Base-by-base conservation (phyloP, 139 green algal species). In the Auxenochlorella pyrenoidosa region DNA sequence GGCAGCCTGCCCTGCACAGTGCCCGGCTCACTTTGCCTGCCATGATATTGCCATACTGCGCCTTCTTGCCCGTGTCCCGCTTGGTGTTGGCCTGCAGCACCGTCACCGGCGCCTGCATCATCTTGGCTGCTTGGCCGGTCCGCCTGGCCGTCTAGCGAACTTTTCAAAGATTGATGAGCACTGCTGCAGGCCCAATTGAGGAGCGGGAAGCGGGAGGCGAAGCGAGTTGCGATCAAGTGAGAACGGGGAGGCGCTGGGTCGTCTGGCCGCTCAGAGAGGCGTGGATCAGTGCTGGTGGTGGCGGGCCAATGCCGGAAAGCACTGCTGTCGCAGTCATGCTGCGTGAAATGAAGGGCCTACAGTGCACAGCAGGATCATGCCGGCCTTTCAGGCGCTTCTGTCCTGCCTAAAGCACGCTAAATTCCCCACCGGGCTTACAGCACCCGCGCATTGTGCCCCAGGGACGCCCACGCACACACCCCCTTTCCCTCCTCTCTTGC, bases 1-100 rank as follows among this genome's bases (percentile, higher is more conserved):
- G 41, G 28, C 66, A 36, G 30, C 66, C 40, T 24, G 40, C 24
- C n/a, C 73, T 26, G 73, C 10, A 4, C n/a, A n/a, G 43, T 58
- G 43, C 75, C 30, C 51, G n/a, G 36, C 88, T 36, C 79, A 97
- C 97, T 95, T 99, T 99, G 40, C 95, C 97, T 10, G 98, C 98
- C 71, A 93, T 91, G 68, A 99, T 99, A 89, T 99, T 99, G 71
- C 94, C 95, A 40, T 95, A 83, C 93, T 99, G 98, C 16, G 98
- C 98, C 87, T 98, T 98, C 66, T 95, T 96, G n/a, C 98, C 98
- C 21, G 92, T 93, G 54, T 99, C 97, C 5, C 97, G 90, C 88
- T 99, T 99, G 24, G 96, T 99, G 85, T 95, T 93, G 38, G 91
- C 86, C 16, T 87, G 88, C 75, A 95, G 24, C 60, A 95, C 92